Conservation (phyloP, 176 grass and related monocot species). For the Paspalum vaginatum region DNA sequence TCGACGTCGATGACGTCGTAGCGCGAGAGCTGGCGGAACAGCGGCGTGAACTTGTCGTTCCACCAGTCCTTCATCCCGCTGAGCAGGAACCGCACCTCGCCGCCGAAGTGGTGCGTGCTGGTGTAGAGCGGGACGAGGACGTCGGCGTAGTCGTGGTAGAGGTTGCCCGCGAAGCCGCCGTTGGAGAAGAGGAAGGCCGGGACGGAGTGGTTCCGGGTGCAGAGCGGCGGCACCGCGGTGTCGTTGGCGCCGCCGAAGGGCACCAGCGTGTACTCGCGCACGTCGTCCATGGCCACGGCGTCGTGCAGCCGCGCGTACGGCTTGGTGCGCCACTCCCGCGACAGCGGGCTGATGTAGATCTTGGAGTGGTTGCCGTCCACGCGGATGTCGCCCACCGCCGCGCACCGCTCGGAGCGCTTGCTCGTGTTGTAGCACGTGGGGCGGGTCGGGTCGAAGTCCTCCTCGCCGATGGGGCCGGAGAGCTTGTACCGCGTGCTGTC, state of each 20-base stretch:
- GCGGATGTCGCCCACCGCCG: slow-evolving; percentile 60
- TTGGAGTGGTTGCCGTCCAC: slow-evolving; percentile 62
- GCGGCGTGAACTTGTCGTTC: slow-evolving; percentile 67
- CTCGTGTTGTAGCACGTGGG: slow-evolving; percentile 58
- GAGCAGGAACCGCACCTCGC: slow-evolving; percentile 77
- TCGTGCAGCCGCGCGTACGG: slow-evolving; percentile 82
- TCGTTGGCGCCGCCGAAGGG: slow-evolving; percentile 49
- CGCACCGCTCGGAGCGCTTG: slow-evolving; percentile 58
- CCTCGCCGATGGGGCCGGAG: slow-evolving; percentile 44
- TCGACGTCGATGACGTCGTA: slow-evolving; percentile 76
- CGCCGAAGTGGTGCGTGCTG: slow-evolving; percentile 58
- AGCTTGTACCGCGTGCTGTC: slow-evolving; percentile 53
- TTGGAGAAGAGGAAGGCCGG: slow-evolving; percentile 84
- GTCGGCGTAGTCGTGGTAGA: slow-evolving; percentile 93
- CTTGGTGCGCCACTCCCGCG: slow-evolving; percentile 62
- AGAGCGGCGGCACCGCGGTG: slow-evolving; percentile 50
- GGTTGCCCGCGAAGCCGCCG: slow-evolving; percentile 85
- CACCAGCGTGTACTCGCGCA: slow-evolving; percentile 64
- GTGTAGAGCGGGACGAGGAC: slow-evolving; percentile 80
- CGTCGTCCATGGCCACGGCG: slow-evolving; percentile 65
- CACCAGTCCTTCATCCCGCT: slow-evolving; percentile 73
- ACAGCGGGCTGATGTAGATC: slow-evolving; percentile 66
- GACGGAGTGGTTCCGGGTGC: slow-evolving; percentile 67
- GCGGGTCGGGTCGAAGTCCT: slow-evolving; percentile 46
- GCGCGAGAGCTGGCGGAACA: slow-evolving; percentile 69